Percentiles rank a stretch among this genome's conserved stretches.
Evolutionary conservation across 805 yeast genomes (phyloP).

Genomic region (Ogataea haglerorum): DNA sequence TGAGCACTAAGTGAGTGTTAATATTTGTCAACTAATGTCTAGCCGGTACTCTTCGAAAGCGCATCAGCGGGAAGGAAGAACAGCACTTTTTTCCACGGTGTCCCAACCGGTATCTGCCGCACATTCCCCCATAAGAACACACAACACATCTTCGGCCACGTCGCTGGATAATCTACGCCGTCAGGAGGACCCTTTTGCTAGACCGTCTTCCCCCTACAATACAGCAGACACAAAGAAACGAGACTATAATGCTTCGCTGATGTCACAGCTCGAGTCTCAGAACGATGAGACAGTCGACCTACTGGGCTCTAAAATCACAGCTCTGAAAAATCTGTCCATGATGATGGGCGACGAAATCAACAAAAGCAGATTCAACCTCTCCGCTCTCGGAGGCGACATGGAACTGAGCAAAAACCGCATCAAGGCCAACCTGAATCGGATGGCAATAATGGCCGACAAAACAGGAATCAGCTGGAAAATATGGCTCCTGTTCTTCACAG

Average conservation of each 20-base stretch:
- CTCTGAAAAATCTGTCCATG: conserved; percentile 52
- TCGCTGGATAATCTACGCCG: conserved; percentile 13
- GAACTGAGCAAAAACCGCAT: conserved; percentile 38
- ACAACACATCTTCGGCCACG: conserved; percentile 11
- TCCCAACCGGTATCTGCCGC: conserved; percentile 17
- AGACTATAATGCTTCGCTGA: conserved; percentile 48
- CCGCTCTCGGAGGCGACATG: conserved; percentile 30
- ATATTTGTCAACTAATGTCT: conserved; percentile 7
- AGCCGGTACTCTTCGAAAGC: conserved; percentile 32
- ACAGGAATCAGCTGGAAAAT: conserved; percentile 62
- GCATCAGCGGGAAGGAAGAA: conserved; percentile 31
- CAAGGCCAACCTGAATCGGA: conserved; percentile 49
- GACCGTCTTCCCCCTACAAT: conserved; percentile 43
- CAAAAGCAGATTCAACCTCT: conserved; percentile 28
- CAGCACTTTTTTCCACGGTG: conserved; percentile 23
- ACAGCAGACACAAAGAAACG: conserved; percentile 22
- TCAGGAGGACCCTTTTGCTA: conserved; percentile 10
- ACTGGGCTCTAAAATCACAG: conserved; percentile 51
- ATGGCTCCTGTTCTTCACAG: conserved; percentile 50
- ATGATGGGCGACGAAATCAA: conserved; percentile 65
- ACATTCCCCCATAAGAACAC: conserved; percentile 14
- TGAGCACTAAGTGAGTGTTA: conserved; percentile 22
- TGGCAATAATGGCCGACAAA: conserved; percentile 61
- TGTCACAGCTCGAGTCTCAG: conserved; percentile 64
- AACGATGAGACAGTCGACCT: conserved; percentile 55